Evolutionary conservation across 805 yeast genomes (phyloP).

Genomic region (Phaffomyces thermotolerans): DNA sequence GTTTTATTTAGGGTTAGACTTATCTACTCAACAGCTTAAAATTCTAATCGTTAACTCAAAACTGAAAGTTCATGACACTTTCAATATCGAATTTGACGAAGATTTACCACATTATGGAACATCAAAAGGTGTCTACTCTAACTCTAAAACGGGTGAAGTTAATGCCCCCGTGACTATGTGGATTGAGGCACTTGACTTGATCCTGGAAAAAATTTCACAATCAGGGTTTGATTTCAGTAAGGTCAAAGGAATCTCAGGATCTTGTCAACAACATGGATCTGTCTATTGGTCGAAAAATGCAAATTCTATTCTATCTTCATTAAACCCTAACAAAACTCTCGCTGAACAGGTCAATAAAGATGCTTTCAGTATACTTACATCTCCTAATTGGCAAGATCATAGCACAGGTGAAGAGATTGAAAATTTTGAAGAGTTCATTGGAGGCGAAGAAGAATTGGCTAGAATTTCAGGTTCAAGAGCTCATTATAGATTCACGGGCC

Average conservation of each 20-base stretch:
- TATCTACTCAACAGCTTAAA: conserved; percentile 86
- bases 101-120: conserved; percentile 56
- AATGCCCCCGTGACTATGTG: conserved; percentile 85
- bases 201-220: conserved; percentile 43
- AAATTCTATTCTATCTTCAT: conserved; percentile 28
- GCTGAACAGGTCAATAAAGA: conserved; percentile 38
- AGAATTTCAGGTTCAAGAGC: conserved; percentile 76
- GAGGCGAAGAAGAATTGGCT: conserved; percentile 57
- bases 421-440: conserved; percentile 51
- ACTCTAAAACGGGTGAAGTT: conserved; percentile 50
- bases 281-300: conserved; percentile 66
- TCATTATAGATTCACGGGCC: conserved; percentile 84
- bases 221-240: conserved; percentile 48
- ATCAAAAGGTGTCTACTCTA: conserved; percentile 62
- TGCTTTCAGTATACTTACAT: conserved; percentile 54
- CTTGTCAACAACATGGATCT: conserved; percentile 91
- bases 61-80: conserved; percentile 48
- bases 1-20: conserved; percentile 61
- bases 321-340: conserved; percentile 31
- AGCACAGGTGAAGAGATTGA: conserved; percentile 67
- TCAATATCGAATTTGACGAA: conserved; percentile 63
- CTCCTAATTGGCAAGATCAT: conserved; percentile 96
- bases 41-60: conserved; percentile 53
- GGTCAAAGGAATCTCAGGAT: conserved; percentile 70
- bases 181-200: conserved; percentile 72